Evolutionary conservation across 805 yeast genomes (phyloP), one percentile per base, ranked within the genome.

Genomic region (Starmerella riodocensis): DNA sequence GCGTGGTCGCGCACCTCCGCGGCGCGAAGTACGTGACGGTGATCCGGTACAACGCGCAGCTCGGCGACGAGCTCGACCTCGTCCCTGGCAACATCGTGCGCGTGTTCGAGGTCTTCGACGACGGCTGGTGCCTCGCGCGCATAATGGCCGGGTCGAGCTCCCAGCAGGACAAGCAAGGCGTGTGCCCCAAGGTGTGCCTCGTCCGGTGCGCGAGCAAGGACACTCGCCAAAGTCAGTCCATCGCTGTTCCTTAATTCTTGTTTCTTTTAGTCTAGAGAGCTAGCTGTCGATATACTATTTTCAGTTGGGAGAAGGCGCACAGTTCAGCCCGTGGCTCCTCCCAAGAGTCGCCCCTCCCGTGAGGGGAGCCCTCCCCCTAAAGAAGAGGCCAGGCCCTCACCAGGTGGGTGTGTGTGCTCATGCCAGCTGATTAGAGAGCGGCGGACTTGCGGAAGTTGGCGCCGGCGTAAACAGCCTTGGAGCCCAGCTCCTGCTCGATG

Each of bases 401-500:
- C n/a, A n/a, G n/a, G n/a, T n/a, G n/a, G n/a, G n/a, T n/a, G n/a
- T n/a, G n/a, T n/a, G n/a, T n/a, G n/a, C n/a, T n/a, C n/a, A n/a
- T n/a, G n/a, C n/a, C n/a, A n/a, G n/a, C n/a, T n/a, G n/a, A n/a
- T 55, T 59, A 59, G 55, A 59, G 53, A 42, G 57, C 56, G 41
- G 55, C 54, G 34, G 60, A 51, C 48, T 44, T 62, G 73, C 79
- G 91, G 88, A 88, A 86, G 67, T 81, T 68, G 60, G 71, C 73
- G 66, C 97, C 96, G 52, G 97, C 95, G 73, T 74, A 88, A 65
- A 86, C 61, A 53, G 96, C 96, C 76, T 85, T 84, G 79, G 75
- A 86, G 63, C 96, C 97, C 63, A 88, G 80, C 73, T 82, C 93
- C 74, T 88, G 94, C 76, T 91, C 97, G 61, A 88, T 88, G 73